These are phyloP conservation scores for Truncatella angustata DNA, from an alignment of 2,329 filamentous ascomycete species.

Conservation along the genomic window DNA sequence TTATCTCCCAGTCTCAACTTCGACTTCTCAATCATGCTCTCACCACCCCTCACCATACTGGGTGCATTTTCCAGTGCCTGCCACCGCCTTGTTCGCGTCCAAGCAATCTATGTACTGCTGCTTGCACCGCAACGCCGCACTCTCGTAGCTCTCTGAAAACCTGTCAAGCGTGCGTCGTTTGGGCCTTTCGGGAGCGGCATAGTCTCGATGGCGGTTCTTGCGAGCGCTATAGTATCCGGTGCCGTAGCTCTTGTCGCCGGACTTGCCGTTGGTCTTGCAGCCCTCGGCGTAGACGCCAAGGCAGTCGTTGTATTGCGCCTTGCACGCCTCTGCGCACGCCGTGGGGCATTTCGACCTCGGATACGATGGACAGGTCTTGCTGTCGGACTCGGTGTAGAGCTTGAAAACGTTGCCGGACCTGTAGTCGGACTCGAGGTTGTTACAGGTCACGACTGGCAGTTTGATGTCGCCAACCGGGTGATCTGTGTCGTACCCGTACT, in stretches of 20 bases:
- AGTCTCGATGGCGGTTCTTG: slow-evolving; percentile 5
- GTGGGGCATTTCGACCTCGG: slow-evolving; percentile 30
- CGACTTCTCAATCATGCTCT: background rate
- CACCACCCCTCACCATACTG: slow-evolving; percentile 11
- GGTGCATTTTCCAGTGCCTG: slow-evolving; percentile 37
- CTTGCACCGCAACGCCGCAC: slow-evolving; percentile 41
- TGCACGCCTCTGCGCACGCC: slow-evolving; percentile 53
- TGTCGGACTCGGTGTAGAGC: slow-evolving; percentile 46
- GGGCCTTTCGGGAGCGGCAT: slow-evolving; percentile 11
- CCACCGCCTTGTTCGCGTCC: slow-evolving; percentile 37
- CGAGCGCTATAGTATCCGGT: slow-evolving; percentile 30
- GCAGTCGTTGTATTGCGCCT: slow-evolving; percentile 50
- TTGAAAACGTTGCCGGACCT: slow-evolving; percentile 46
- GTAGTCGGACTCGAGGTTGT: slow-evolving; percentile 43
- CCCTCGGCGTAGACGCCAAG: slow-evolving; percentile 46
- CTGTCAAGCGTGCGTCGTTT: slow-evolving; percentile 17
- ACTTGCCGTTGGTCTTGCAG: slow-evolving; percentile 34
- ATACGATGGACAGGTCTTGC: slow-evolving; percentile 43
- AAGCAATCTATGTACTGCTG: slow-evolving; percentile 50
- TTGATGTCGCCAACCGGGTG: slow-evolving; percentile 52
- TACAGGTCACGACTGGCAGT: slow-evolving; percentile 54
- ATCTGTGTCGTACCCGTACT: slow-evolving; percentile 66
- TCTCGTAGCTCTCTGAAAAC: slow-evolving; percentile 24
- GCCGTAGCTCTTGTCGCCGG: slow-evolving; percentile 19
- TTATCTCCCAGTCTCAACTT: no score